These are phyloP conservation scores for Heliamphora pulchella DNA, from an alignment of 179 eudicot genomes.

Conservation along the genomic window DNA sequence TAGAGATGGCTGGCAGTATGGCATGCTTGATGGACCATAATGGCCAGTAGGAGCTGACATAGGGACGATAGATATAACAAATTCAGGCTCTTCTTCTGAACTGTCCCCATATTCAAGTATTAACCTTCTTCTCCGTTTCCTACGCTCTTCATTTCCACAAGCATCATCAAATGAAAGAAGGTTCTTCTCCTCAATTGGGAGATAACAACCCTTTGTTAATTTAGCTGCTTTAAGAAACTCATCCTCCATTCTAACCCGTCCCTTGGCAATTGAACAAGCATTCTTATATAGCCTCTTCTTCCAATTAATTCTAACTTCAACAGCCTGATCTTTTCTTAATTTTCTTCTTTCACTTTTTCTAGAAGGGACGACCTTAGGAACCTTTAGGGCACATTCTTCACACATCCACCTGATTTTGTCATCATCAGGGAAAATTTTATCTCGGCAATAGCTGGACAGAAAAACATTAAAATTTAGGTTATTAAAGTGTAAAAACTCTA, in stretches of 20 bases:
- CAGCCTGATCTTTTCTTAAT: constrained; percentile 11
- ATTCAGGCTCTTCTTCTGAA: constrained; percentile 2
- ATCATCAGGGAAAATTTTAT: constrained; percentile 23
- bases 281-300: constrained; percentile 8
- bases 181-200: not conserved
- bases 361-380: not conserved
- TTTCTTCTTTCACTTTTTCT: constrained; percentile 21
- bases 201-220: not conserved
- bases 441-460: constrained; percentile 33
- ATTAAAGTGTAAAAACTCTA: too few relatives aligned
- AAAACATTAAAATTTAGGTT: not conserved
- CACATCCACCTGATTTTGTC: constrained; percentile 30
- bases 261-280: not conserved
- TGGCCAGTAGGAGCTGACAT: not conserved
- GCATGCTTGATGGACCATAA: not conserved
- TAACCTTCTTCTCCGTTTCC: not conserved
- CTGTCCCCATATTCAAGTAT: not conserved
- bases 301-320: constrained; percentile 11
- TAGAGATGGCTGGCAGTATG: not conserved
- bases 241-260: not conserved
- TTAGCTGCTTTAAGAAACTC: not conserved
- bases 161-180: not conserved
- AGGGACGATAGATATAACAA: not conserved
- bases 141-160: not conserved
- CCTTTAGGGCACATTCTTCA: constrained; percentile 30